Evolutionary conservation across 139 green algal species (phyloP).

Genomic region (Closterium sp.): DNA sequence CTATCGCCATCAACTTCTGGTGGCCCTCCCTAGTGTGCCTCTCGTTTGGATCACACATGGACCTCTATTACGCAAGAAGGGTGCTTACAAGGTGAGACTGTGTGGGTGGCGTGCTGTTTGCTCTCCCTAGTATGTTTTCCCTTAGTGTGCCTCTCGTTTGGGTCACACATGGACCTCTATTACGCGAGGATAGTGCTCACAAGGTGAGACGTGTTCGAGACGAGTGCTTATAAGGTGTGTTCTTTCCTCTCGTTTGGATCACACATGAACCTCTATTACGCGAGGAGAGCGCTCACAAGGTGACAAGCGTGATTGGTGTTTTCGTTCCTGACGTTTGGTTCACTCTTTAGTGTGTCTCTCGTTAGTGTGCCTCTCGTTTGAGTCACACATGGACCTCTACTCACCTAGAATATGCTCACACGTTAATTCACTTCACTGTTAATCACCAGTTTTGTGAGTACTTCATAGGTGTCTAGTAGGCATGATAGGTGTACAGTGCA

Average conservation of each 20-base stretch:
- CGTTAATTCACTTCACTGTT: too few relatives aligned
- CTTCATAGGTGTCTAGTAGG: too few relatives aligned
- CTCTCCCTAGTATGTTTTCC: too few relatives aligned
- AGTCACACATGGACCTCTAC: neutral
- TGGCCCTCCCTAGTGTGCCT: conserved; percentile 11
- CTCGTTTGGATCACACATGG: conserved; percentile 10
- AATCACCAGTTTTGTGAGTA: too few relatives aligned
- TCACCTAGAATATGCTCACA: too few relatives aligned
- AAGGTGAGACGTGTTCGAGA: neutral
- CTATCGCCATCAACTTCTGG: conserved; percentile 12
- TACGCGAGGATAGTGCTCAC: neutral
- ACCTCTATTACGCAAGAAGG: neutral
- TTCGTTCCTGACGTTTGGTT: too few relatives aligned
- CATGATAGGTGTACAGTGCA: too few relatives aligned
- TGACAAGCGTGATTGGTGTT: too few relatives aligned
- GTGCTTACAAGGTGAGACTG: neutral
- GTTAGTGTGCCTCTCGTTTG: neutral
- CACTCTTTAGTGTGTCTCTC: neutral
- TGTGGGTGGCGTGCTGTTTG: too few relatives aligned
- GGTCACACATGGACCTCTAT: conserved; percentile 6
- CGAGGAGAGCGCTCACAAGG: too few relatives aligned
- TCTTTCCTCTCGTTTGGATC: neutral
- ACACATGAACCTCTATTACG: too few relatives aligned
- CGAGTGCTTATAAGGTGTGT: too few relatives aligned
- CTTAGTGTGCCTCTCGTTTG: conserved; percentile 13